A percentile compares a stretch with the other conserved stretches of the same genome.
Conservation (phyloP, 2,329 filamentous ascomycete species). For the Pleurostoma richardsiae region DNA sequence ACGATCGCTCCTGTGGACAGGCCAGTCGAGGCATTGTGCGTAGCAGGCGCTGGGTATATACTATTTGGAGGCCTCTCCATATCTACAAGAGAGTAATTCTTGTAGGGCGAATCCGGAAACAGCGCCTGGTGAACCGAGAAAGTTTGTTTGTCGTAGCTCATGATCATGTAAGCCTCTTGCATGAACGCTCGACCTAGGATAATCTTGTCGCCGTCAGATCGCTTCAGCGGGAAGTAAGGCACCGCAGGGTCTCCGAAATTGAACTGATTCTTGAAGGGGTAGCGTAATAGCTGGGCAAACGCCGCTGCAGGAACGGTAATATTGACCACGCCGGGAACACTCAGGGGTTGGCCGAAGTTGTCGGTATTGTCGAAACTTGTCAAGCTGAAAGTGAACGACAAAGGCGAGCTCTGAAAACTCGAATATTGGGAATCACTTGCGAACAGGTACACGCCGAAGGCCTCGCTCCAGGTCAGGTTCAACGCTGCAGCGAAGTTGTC, state of each 20-base stretch:
- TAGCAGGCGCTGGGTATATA: conserved; percentile 36
- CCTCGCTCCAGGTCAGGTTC: conserved; percentile 60
- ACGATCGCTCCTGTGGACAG: conserved; percentile 35
- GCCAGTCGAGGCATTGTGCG: conserved; percentile 8
- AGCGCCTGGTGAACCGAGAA: conserved; percentile 53
- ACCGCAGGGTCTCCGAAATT: conserved; percentile 36
- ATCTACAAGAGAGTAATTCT: conserved; percentile 31
- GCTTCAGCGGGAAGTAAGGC: conserved; percentile 63
- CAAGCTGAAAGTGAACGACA: conserved; percentile 53
- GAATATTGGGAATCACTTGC: conserved; percentile 49
- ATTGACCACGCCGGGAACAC: conserved; percentile 48
- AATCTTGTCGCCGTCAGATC: conserved; percentile 46
- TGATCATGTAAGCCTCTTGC: conserved; percentile 61
- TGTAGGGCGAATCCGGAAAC: conserved; percentile 38
- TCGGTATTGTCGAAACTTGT: conserved; percentile 50
- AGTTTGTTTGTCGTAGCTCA: conserved; percentile 45
- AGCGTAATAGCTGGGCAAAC: conserved; percentile 44
- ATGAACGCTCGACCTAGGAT: conserved; percentile 65
- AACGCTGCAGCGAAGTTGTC: conserved; percentile 59
- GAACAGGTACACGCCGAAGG: conserved; percentile 60
- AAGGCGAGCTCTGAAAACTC: conserved; percentile 35
- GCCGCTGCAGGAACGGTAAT: conserved; percentile 47
- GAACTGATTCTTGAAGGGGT: conserved; percentile 41
- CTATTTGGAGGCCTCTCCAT: conserved; percentile 39
- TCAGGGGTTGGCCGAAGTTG: conserved; percentile 42